Percentiles rank a stretch among this genome's conserved stretches.
These are phyloP conservation scores for Pleurotus sapidus DNA, from an alignment of 768 basidiomycete species.

Conservation along the genomic window DNA sequence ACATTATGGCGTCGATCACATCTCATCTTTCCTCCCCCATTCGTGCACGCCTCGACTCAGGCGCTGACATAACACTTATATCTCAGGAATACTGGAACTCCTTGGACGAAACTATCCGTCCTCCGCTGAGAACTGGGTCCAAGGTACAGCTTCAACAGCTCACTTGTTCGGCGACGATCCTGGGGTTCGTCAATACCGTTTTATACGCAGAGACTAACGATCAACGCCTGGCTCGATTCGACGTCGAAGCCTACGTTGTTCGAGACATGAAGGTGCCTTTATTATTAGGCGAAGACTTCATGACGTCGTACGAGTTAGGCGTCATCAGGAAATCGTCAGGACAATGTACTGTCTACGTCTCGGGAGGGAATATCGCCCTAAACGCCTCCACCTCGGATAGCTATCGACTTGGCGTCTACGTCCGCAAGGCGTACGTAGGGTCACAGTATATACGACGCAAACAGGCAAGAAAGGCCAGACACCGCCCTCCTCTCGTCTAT, in stretches of 20 bases:
- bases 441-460: too few relatives aligned
- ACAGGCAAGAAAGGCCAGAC: too few relatives aligned
- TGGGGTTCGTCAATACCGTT: slow-evolving; percentile 15
- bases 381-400: slow-evolving; percentile 6
- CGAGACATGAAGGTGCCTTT: slow-evolving; percentile 22
- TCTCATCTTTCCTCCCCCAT: background rate
- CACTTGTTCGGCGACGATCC: slow-evolving; percentile 8
- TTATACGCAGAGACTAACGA: slow-evolving; percentile 4
- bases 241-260: slow-evolving; percentile 21
- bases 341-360: background rate
- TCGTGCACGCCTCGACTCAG: slow-evolving; percentile 9
- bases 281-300: slow-evolving; percentile 26
- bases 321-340: slow-evolving; percentile 10
- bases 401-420: slow-evolving; percentile 7
- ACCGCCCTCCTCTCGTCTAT: too few relatives aligned
- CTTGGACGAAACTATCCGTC: background rate
- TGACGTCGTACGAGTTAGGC: slow-evolving; percentile 16
- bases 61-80: slow-evolving; percentile 12
- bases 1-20: slow-evolving; percentile 1
- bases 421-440: too few relatives aligned
- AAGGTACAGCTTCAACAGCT: background rate
- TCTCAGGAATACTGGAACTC: slow-evolving; percentile 8
- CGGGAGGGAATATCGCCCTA: background rate
- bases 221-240: slow-evolving; percentile 9
- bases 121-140: background rate